A percentile compares a stretch with the other conserved stretches of the same genome.
phyloP scores from a whole-genome alignment of 495 filamentous ascomycete genomes.

The Pseudoneurospora amorphoporcata region DNA sequence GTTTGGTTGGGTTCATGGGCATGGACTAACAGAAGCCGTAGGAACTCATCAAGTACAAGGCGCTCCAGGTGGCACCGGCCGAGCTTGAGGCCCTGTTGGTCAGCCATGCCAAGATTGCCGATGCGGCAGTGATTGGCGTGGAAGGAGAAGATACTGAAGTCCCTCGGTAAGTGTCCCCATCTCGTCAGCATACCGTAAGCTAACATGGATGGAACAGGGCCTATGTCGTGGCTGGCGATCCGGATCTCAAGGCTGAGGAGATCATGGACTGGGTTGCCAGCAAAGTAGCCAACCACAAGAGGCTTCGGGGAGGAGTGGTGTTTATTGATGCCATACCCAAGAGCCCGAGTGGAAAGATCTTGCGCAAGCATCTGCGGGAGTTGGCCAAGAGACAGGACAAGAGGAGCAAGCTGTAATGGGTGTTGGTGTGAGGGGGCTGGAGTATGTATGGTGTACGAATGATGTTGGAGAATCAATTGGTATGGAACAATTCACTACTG shows the following conservation, averaged over 20 bases:
- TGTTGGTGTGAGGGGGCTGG: not conserved
- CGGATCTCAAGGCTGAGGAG: constrained; percentile 12
- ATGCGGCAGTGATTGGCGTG: constrained; percentile 71
- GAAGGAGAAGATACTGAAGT: constrained; percentile 60
- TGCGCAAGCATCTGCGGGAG: constrained; percentile 49
- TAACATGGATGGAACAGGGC: constrained; percentile 34
- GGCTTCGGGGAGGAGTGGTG: constrained; percentile 61
- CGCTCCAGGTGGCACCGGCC: constrained; percentile 67
- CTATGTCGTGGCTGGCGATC: constrained; percentile 49
- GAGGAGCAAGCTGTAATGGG: constrained; percentile 10
- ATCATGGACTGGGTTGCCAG: constrained; percentile 24
- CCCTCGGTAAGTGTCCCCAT: constrained; percentile 30
- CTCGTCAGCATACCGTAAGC: not conserved
- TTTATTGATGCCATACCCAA: constrained; percentile 76
- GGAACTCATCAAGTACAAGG: constrained; percentile 40
- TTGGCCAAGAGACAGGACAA: constrained; percentile 15
- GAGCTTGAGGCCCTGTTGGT: constrained; percentile 69
- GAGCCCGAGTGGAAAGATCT: constrained; percentile 71
- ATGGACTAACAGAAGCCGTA: not conserved
- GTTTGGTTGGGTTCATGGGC: not conserved
- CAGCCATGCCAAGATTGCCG: constrained; percentile 56
- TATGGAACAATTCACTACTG: no score
- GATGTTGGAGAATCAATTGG: no score
- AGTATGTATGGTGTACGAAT: no score
- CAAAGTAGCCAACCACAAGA: constrained; percentile 61